These are phyloP conservation scores for Schizophyllum commune DNA, from an alignment of 1,284 basidiomycete genomes.

Conservation along the genomic window DNA sequence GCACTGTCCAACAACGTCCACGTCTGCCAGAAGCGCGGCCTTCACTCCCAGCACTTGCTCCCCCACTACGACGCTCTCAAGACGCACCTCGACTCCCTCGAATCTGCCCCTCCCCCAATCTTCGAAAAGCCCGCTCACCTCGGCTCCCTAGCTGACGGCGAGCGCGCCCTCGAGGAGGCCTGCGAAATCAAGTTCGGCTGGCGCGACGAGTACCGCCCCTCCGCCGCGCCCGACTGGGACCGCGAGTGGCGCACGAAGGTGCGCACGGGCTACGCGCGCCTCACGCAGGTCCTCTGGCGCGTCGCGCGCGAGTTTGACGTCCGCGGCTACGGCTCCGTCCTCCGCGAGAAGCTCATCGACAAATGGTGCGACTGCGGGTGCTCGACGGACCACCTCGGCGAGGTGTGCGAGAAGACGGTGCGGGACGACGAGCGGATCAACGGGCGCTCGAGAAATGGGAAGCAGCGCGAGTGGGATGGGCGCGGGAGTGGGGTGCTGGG, in stretches of 20 bases:
- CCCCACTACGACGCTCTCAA: conserved; percentile 52
- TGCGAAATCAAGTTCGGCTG: conserved; percentile 34
- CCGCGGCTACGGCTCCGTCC: conserved; percentile 56
- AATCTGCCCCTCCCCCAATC: conserved; percentile 41
- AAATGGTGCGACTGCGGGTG: conserved; percentile 76
- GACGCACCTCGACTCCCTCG: conserved; percentile 49
- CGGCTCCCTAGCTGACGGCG: conserved; percentile 45
- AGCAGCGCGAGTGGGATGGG: conserved; percentile 65
- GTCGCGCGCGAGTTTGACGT: conserved; percentile 63
- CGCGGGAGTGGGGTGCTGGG: conserved; percentile 57
- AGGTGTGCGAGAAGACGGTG: conserved; percentile 64
- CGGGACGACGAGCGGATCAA: conserved; percentile 53
- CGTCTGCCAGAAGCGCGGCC: conserved; percentile 51
- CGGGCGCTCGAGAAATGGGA: conserved; percentile 41
- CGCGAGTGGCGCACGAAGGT: conserved; percentile 50
- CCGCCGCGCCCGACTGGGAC: conserved; percentile 32
- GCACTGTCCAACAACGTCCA: conserved; percentile 59
- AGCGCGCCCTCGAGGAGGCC: conserved; percentile 52
- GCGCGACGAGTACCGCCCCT: conserved; percentile 18
- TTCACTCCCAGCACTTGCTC: conserved; percentile 55
- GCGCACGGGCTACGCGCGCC: conserved; percentile 51
- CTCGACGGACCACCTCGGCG: conserved; percentile 64
- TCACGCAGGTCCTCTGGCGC: conserved; percentile 54
- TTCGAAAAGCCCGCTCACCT: conserved; percentile 60
- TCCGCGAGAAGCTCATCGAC: conserved; percentile 57